Evolutionary conservation across 805 yeast species (phyloP), one percentile per base, ranked within the genome.

Genomic region (Debaryomyces maramus): DNA sequence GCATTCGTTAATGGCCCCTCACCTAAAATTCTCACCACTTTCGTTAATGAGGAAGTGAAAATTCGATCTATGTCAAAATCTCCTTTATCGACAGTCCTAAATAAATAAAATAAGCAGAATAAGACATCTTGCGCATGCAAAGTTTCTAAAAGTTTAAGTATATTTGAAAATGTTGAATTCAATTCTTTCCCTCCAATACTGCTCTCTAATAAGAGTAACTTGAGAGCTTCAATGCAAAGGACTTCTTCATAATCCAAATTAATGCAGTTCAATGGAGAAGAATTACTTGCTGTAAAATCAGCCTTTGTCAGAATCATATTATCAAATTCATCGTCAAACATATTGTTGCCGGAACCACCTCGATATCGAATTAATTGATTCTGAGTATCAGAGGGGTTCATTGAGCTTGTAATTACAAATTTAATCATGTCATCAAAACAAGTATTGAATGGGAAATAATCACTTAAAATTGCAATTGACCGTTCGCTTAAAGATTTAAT

Each of bases 21-120:
- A 1, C 73, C 73, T 19, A 65, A 39, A 5, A 61, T 16, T 26
- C 69, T 46, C 16, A 63, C 40, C 16, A 64, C 30, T 19, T 32
- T 40, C 10, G 34, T 41, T 22, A 55, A 26, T 2, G 36, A 11
- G n/a, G 20, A 14, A 13, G 32, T 14, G 4, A 47, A 21, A 10
- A 38, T 19, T 5, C 27, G 36, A 7, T 17, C 13, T 3, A n/a
- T n/a, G n/a, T n/a, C n/a, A n/a, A 41, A 18, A 14, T 29, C 17
- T 8, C 23, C 26, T 16, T 17, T 9, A 10, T 33, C 41, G 19
- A 41, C n/a, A 3, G 17, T 23, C 13, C 32, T 20, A 7, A 32
- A 32, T 5, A 48, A 23, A 14, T 16, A 28, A 24, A 28, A 28
- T 8, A 36, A 34, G 6, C 40, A 26, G 17, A 23, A 37, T n/a